phyloP scores from a whole-genome alignment of 139 green algal species.

The Chlorella sp. region DNA sequence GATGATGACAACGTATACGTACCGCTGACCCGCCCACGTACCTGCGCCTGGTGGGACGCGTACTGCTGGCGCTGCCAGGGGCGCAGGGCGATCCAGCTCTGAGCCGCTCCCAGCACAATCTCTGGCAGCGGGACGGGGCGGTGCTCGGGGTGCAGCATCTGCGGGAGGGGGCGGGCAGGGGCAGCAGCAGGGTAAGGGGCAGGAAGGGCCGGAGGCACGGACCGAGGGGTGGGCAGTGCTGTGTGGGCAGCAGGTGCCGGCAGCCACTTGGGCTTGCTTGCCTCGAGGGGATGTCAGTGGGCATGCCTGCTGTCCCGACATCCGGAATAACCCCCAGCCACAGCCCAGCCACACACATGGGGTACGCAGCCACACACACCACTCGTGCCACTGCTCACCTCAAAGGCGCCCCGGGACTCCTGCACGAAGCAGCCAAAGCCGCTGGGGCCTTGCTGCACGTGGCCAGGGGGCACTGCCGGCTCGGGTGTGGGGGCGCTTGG shows the following conservation, averaged over 20 bases:
- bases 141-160: neutral
- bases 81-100: neutral
- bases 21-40: neutral
- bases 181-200: neutral
- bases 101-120: neutral
- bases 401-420: neutral
- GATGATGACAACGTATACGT: too few species aligned
- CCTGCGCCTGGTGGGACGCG: neutral
- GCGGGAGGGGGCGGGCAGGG: neutral
- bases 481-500: too few species aligned
- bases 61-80: neutral
- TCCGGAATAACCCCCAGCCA: neutral
- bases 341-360: neutral
- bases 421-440: neutral
- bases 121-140: neutral
- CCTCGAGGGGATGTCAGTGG: too few species aligned
- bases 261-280: too few species aligned
- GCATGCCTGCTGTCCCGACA: neutral
- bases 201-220: neutral
- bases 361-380: neutral
- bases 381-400: neutral
- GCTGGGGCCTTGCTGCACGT: neutral
- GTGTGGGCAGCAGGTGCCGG: neutral
- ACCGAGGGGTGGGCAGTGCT: neutral
- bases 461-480: too few species aligned